Evolutionary conservation across 2,329 filamentous ascomycete species (phyloP).

Genomic region (Colletotrichum cordylinicola): DNA sequence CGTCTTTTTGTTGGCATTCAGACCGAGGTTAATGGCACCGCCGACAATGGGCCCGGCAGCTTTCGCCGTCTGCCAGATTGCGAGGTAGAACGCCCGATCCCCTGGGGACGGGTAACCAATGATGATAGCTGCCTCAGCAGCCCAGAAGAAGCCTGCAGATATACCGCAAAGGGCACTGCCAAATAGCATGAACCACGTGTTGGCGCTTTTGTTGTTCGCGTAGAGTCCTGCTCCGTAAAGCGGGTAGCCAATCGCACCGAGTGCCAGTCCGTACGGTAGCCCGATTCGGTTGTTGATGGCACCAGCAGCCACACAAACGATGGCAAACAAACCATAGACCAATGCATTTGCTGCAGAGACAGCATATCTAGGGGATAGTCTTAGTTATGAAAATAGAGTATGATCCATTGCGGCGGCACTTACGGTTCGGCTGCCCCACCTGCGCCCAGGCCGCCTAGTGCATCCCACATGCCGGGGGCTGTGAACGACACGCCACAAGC

Average conservation of each 20-base stretch:
- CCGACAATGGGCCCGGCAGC: conserved; percentile 51
- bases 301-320: conserved; percentile 2
- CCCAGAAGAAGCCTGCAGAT: conserved; percentile 41
- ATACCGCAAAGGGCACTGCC: conserved; percentile 59
- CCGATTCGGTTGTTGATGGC: conserved; percentile 5
- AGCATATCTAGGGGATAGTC: not conserved
- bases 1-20: conserved; percentile 60
- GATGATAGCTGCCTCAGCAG: conserved; percentile 40
- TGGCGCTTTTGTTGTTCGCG: conserved; percentile 27
- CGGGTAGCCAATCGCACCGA: conserved; percentile 2
- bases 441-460: conserved; percentile 2
- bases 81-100: conserved; percentile 3
- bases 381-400: not conserved
- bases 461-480: conserved; percentile 10
- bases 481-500: conserved; percentile 7
- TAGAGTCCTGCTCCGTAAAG: conserved; percentile 2
- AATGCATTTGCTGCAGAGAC: not conserved
- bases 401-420: not conserved
- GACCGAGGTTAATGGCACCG: conserved; percentile 69
- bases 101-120: conserved; percentile 59
- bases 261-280: not conserved
- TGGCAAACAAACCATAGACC: conserved; percentile 3
- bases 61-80: conserved; percentile 2
- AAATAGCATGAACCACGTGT: conserved; percentile 67
- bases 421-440: conserved; percentile 2